A percentile compares a stretch with the other conserved stretches of the same genome.
Conservation (phyloP, 306 rosid genomes). For the Comarum palustre region DNA sequence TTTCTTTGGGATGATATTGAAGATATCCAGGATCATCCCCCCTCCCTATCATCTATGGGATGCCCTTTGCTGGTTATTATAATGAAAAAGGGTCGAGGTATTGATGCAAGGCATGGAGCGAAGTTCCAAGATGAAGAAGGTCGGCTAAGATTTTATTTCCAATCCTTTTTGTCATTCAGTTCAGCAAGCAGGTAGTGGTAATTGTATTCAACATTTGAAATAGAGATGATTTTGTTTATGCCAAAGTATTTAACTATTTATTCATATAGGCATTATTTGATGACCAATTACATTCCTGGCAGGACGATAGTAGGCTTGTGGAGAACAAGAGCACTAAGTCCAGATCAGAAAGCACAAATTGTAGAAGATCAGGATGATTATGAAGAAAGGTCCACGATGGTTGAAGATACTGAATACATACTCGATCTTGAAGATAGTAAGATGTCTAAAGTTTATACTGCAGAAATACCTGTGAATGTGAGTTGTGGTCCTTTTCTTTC, state of each 20-base stretch:
- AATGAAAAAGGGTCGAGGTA: slow-evolving; percentile 62
- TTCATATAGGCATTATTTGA: slow-evolving; percentile 10
- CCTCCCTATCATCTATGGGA: slow-evolving; percentile 68
- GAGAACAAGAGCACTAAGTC: slow-evolving; percentile 59
- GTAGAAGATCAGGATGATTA: slow-evolving; percentile 56
- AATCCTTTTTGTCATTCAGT: slow-evolving; percentile 71
- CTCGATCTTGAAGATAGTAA: slow-evolving; percentile 47
- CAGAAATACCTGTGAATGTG: slow-evolving; percentile 62
- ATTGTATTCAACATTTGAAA: neutral
- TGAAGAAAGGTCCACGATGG: slow-evolving; percentile 44
- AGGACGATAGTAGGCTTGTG: slow-evolving; percentile 79
- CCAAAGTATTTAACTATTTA: neutral
- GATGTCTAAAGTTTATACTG: slow-evolving; percentile 53
- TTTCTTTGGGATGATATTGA: slow-evolving; percentile 96
- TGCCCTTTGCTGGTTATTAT: slow-evolving; percentile 69
- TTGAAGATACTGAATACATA: slow-evolving; percentile 43
- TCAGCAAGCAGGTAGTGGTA: slow-evolving; percentile 62
- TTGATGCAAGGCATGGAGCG: slow-evolving; percentile 80
- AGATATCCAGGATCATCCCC: slow-evolving; percentile 63
- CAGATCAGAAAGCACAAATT: slow-evolving; percentile 50
- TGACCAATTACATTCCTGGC: slow-evolving; percentile 19
- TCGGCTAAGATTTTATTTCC: slow-evolving; percentile 78
- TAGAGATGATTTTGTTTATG: neutral
- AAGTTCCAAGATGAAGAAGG: slow-evolving; percentile 84
- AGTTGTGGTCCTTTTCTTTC: slow-evolving; percentile 11